Percentiles rank a stretch among this genome's conserved stretches.
These are phyloP conservation scores for Entophlyctis luteolus DNA, from an alignment of 192 early-diverging fungal species.

Conservation along the genomic window DNA sequence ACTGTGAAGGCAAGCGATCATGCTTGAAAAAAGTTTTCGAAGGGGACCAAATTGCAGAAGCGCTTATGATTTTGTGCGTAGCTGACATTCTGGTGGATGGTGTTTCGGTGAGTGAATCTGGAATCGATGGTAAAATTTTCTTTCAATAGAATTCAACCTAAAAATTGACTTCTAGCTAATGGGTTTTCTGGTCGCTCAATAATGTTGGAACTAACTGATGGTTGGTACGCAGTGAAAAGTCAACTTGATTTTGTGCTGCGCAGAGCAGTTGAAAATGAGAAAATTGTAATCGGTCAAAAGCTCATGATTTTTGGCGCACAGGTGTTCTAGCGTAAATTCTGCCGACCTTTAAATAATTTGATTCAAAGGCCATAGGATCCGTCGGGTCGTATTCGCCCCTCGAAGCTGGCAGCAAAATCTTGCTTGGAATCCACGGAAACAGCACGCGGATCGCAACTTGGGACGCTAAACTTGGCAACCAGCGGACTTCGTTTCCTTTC, in stretches of 20 bases:
- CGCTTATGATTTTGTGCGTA: conserved; percentile 62
- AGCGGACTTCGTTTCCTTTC: conserved; percentile 22
- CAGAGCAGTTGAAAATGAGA: conserved; percentile 31
- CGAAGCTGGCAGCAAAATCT: conserved; percentile 29
- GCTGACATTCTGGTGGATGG: conserved; percentile 38
- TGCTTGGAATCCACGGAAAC: conserved; percentile 52
- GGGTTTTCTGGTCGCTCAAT: background rate
- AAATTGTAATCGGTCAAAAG: conserved; percentile 58
- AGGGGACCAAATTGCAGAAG: conserved; percentile 51
- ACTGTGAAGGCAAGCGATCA: conserved; percentile 57
- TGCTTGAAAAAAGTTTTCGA: conserved; percentile 64
- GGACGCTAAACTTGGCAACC: conserved; percentile 64
- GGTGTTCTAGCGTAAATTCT: conserved; percentile 16
- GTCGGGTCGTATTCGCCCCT: conserved; percentile 33
- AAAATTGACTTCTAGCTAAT: background rate
- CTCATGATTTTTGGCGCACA: conserved; percentile 57
- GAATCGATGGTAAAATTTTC: conserved; percentile 17
- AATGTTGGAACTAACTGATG: conserved; percentile 59
- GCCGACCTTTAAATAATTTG: background rate
- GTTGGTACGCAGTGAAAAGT: conserved; percentile 65
- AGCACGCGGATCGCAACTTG: conserved; percentile 52
- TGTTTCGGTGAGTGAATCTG: background rate
- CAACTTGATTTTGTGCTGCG: conserved; percentile 47
- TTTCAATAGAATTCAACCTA: background rate
- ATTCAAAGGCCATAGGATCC: conserved; percentile 16